A percentile compares a stretch with the other conserved stretches of the same genome.
Conservation (phyloP, 139 green algal species). For the Haematococcus lacustris region DNA sequence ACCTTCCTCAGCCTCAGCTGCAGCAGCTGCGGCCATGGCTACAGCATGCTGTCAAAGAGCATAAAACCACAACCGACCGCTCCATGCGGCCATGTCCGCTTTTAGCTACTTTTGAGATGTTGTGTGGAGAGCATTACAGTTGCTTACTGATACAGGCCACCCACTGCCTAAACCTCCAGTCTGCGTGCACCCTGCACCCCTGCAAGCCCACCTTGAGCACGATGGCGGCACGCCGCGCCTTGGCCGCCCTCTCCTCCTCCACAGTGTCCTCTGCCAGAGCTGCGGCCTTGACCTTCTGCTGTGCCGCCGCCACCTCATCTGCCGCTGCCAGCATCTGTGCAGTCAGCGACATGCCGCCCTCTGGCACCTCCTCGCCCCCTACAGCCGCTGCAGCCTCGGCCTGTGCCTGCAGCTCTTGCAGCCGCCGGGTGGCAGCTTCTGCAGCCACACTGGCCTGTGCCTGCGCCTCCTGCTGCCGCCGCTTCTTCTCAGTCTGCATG, state of each 20-base stretch:
- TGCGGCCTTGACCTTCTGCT: constrained; percentile 8
- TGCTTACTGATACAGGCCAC: no score
- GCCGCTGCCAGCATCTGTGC: constrained; percentile 6
- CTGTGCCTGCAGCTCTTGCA: constrained; percentile 36
- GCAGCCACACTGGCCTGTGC: constrained; percentile 28
- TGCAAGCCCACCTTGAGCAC: constrained; percentile 12
- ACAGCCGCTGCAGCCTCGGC: background rate
- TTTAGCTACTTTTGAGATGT: background rate
- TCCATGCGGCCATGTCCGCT: background rate
- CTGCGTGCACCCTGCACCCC: no score
- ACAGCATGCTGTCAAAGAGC: background rate
- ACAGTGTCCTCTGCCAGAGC: constrained; percentile 13
- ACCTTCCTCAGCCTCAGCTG: no score
- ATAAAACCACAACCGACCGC: background rate
- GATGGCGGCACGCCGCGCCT: constrained; percentile 12
- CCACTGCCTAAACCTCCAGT: no score
- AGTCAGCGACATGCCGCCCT: constrained; percentile 1
- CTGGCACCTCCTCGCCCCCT: background rate
- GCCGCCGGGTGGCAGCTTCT: constrained; percentile 10
- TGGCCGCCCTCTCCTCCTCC: constrained; percentile 20
- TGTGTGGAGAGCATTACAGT: background rate
- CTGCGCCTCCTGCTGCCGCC: constrained; percentile 35
- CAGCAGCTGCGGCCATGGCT: no score
- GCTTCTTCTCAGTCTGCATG: constrained; percentile 43
- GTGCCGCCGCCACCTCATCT: background rate